These are phyloP conservation scores for Yamadazyma kitorensis DNA, from an alignment of 805 yeast genomes.

Conservation along the genomic window DNA sequence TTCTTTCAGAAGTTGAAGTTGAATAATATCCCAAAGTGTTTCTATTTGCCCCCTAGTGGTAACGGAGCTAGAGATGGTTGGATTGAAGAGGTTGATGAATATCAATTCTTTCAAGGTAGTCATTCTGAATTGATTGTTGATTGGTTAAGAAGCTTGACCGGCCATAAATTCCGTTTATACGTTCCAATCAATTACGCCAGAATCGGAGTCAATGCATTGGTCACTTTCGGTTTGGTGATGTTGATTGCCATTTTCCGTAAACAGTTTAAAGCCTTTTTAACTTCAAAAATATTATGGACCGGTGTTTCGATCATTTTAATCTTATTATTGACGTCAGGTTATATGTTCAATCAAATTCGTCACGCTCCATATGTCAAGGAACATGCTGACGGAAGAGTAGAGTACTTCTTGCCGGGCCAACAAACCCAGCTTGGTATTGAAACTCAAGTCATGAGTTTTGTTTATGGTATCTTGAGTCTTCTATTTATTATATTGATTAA, in stretches of 20 bases:
- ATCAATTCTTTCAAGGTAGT: slow-evolving; percentile 46
- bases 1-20: slow-evolving; percentile 54
- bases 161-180: slow-evolving; percentile 32
- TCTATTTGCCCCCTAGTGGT: slow-evolving; percentile 53
- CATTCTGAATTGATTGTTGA: slow-evolving; percentile 32
- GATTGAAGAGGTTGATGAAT: slow-evolving; percentile 32
- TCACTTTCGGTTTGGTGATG: slow-evolving; percentile 24
- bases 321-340: slow-evolving; percentile 77
- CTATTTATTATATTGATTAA: slow-evolving; percentile 56
- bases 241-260: slow-evolving; percentile 23
- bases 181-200: slow-evolving; percentile 43
- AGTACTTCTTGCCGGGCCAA: slow-evolving; percentile 54
- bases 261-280: slow-evolving; percentile 32
- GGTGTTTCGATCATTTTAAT: slow-evolving; percentile 58
- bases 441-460: slow-evolving; percentile 76
- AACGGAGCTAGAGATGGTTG: slow-evolving; percentile 28
- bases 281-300: slow-evolving; percentile 70
- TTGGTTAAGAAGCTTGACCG: slow-evolving; percentile 37
- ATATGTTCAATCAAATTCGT: slow-evolving; percentile 91
- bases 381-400: slow-evolving; percentile 31
- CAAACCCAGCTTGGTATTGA: slow-evolving; percentile 82
- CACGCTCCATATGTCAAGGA: slow-evolving; percentile 61
- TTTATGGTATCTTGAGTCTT: slow-evolving; percentile 69
- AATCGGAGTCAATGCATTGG: slow-evolving; percentile 28
- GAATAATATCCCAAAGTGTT: slow-evolving; percentile 77